These are phyloP conservation scores for Cordyceps tenuipes DNA, from an alignment of 2,329 filamentous ascomycete species.

Conservation along the genomic window DNA sequence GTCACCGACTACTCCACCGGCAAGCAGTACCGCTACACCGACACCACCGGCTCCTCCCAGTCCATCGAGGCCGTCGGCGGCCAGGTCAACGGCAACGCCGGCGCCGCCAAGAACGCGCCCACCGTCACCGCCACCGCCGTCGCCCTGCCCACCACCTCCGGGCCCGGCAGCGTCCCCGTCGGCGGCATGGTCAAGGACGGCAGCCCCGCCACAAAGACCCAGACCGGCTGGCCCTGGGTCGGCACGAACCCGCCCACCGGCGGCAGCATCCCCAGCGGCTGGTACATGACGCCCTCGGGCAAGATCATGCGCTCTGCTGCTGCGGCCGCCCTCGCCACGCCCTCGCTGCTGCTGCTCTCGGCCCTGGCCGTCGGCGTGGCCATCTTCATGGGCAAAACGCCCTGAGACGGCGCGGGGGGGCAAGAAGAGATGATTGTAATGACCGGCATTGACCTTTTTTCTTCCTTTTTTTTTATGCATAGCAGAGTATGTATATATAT, in stretches of 20 bases:
- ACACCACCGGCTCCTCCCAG: slow-evolving; percentile 67
- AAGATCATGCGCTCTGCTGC: slow-evolving; percentile 67
- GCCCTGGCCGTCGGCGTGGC: slow-evolving; percentile 15
- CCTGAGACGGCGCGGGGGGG: background rate
- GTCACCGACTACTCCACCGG: slow-evolving; percentile 93
- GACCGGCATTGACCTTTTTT: background rate
- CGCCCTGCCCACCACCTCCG: slow-evolving; percentile 52
- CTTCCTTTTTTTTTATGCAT: background rate
- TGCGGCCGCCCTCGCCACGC: slow-evolving; percentile 13
- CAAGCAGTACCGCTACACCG: slow-evolving; percentile 71
- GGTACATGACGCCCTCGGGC: slow-evolving; percentile 69
- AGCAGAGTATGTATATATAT: background rate
- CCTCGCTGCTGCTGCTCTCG: slow-evolving; percentile 18
- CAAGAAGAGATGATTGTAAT: background rate
- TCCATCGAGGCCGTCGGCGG: slow-evolving; percentile 80
- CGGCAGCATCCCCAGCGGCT: slow-evolving; percentile 63
- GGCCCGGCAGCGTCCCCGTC: slow-evolving; percentile 61
- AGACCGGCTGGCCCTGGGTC: slow-evolving; percentile 63
- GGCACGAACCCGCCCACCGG: slow-evolving; percentile 43
- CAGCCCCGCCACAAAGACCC: slow-evolving; percentile 42
- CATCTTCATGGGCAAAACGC: slow-evolving; percentile 15
- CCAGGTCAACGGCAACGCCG: slow-evolving; percentile 59
- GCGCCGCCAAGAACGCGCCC: slow-evolving; percentile 38
- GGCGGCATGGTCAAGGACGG: slow-evolving; percentile 56
- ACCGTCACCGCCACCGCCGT: slow-evolving; percentile 50